Percentiles rank a stretch among this genome's conserved stretches.
phyloP scores from a whole-genome alignment of 352 stramenopile genomes.

The Globisporangium carolinianum region DNA sequence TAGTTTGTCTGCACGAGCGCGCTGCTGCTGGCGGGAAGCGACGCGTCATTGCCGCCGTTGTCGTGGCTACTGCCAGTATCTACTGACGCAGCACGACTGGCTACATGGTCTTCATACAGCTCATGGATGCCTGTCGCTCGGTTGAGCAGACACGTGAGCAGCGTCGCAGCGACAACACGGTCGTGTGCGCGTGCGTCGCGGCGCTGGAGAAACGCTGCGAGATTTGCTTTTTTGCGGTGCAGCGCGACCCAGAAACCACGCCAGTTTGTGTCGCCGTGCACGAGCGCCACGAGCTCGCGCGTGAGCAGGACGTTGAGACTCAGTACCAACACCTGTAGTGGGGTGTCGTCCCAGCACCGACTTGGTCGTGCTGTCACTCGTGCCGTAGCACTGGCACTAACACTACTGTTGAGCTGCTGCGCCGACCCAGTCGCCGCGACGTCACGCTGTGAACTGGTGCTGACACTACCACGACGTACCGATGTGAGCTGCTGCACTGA shows the following conservation, averaged over 20 bases:
- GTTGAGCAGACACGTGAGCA: constrained; percentile 50
- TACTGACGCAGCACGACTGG: neutral
- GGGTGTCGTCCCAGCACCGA: constrained; percentile 28
- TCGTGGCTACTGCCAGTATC: neutral
- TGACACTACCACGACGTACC: neutral
- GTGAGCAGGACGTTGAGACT: constrained; percentile 54
- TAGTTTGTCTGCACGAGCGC: constrained; percentile 37
- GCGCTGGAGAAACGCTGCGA: constrained; percentile 31
- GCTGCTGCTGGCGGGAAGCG: constrained; percentile 13
- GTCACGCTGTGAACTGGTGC: neutral
- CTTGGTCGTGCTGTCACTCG: no score
- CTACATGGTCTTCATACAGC: constrained; percentile 32
- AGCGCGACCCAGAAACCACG: constrained; percentile 39
- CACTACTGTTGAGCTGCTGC: no score
- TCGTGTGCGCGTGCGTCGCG: constrained; percentile 24
- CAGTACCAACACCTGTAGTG: constrained; percentile 49
- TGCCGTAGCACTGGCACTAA: no score
- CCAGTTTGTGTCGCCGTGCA: constrained; percentile 27
- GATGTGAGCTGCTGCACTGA: neutral
- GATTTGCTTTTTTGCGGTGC: constrained; percentile 36
- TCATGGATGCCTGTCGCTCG: constrained; percentile 34
- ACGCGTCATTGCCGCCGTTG: constrained; percentile 4
- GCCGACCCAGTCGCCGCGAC: no score
- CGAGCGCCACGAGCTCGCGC: constrained; percentile 36
- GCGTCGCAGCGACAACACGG: constrained; percentile 26